Base-by-base conservation (phyloP, 768 basidiomycete genomes). In the Trametes coccinea region DNA sequence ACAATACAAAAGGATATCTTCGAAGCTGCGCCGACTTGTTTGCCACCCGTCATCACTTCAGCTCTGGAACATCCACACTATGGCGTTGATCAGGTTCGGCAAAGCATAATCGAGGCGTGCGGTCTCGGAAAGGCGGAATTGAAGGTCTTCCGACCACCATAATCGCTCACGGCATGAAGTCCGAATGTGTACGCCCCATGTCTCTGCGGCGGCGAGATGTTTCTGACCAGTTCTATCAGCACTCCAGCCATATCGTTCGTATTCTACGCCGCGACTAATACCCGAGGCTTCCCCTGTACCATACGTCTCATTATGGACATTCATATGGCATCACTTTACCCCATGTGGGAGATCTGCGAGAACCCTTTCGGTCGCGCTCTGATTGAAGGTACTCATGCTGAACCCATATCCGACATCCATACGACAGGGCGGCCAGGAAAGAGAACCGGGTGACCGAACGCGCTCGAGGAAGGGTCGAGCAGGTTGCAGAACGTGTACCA, bases 41-140 rank as follows among this genome's bases (percentile, higher is more conserved):
- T 91, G 50, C 83, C 85, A 0, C 84, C 87, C 0, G 83, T 91
- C 51, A 70, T 90, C 60, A 87, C 87, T 3, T 78, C 83, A 60
- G 70, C 77, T 17, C 69, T 75, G 58, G 78, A 84, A 81, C 75
- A 67, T 14, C 77, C 79, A 0, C 73, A 76, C 1, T 82, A 84
- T 66, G 89, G 89, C 0, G 77, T 89, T 9, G 82, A 84, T 29
- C 72, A 77, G 29, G 72, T 88, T 27, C 79, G 87, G 67, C 71
- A 73, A 68, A 88, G 83, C 66, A 86, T 91, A 17, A 72, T 74
- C 9, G 80, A 86, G 41, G 87, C 82, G 14, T 89, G 88, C 75
- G 82, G 78, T 39, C 58, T 81, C 34, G 70, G 59, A 2, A 43
- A 50, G 27, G 56, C 50, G 60, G 57, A 63, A 45, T 44, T 48